Conservation (phyloP, 257 asterid species). For the Solanum tarijense region DNA sequence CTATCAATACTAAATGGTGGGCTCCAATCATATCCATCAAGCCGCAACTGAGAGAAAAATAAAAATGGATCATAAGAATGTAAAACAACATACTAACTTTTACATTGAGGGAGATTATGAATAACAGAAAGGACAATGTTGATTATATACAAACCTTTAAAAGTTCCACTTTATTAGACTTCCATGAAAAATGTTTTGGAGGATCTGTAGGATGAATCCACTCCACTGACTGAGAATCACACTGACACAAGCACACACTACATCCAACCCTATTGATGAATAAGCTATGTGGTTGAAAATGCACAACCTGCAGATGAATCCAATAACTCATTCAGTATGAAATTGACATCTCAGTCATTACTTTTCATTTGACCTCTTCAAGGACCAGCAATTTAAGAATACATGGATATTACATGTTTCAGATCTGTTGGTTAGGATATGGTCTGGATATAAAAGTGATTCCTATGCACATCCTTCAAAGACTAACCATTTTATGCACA, state of each 20-base stretch:
- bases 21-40: slow-evolving; percentile 88
- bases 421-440: background rate
- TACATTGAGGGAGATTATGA: background rate
- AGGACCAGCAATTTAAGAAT: background rate
- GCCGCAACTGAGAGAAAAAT: slow-evolving; percentile 46
- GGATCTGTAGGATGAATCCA: slow-evolving; percentile 84
- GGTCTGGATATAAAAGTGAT: background rate
- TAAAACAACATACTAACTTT: slow-evolving; percentile 13
- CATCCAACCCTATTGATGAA: slow-evolving; percentile 73
- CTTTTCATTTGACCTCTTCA: background rate
- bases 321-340: background rate
- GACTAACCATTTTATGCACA: background rate
- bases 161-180: slow-evolving; percentile 59
- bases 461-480: background rate
- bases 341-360: background rate
- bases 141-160: slow-evolving; percentile 50
- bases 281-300: slow-evolving; percentile 89
- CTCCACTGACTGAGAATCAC: slow-evolving; percentile 55
- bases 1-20: slow-evolving; percentile 58
- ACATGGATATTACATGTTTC: background rate
- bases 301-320: slow-evolving; percentile 64
- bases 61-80: background rate
- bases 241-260: slow-evolving; percentile 65
- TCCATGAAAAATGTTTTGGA: slow-evolving; percentile 80
- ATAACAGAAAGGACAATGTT: slow-evolving; percentile 4